Evolutionary conservation across 2,329 filamentous ascomycete species (phyloP).

Genomic region (Sclerotinia trifoliorum): DNA sequence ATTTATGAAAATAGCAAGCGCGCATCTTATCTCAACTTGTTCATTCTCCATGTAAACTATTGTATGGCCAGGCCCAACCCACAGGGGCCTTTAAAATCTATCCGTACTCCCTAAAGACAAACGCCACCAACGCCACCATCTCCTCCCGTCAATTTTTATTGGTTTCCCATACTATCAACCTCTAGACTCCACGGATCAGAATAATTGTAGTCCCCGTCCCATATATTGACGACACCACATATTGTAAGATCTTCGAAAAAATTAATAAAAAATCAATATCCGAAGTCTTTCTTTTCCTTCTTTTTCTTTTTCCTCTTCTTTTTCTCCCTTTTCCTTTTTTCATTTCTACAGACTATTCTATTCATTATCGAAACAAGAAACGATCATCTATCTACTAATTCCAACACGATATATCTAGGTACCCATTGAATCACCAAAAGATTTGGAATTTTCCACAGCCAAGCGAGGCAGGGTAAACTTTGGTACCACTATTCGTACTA

Average conservation of each 20-base stretch:
- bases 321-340: neutral
- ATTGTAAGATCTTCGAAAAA: too few species aligned
- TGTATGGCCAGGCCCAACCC: neutral
- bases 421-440: neutral
- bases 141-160: neutral
- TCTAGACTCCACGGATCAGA: neutral
- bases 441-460: constrained; percentile 1
- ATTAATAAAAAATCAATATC: too few species aligned
- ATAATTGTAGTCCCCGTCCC: neutral
- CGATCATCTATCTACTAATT: neutral
- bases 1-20: neutral
- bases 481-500: neutral
- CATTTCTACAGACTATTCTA: neutral
- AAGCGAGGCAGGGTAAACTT: constrained; percentile 6
- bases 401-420: neutral
- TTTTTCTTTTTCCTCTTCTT: too few species aligned
- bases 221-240: too few species aligned
- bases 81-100: neutral
- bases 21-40: neutral
- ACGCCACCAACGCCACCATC: neutral
- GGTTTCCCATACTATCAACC: neutral
- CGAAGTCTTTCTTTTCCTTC: too few species aligned
- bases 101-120: neutral
- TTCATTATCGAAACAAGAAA: neutral
- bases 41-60: neutral